Evolutionary conservation across 768 basidiomycete species (phyloP).

Genomic region (Chalciporus pseudorubinellus): DNA sequence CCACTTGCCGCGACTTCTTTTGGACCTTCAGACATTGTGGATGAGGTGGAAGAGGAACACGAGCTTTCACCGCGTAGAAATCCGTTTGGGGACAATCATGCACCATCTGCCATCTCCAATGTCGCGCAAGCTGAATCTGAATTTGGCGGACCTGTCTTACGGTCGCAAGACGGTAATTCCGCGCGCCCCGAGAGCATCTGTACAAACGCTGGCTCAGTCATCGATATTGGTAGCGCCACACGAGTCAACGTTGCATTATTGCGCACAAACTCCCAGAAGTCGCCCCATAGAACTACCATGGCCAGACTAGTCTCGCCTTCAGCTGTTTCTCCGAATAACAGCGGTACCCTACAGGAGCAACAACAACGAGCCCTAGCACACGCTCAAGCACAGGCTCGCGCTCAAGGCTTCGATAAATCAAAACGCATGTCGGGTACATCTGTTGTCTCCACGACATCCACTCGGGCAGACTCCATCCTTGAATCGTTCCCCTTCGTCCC

Average conservation of each 20-base stretch:
- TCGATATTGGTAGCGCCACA: conserved; percentile 63
- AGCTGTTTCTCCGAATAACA: conserved; percentile 21
- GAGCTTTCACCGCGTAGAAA: conserved; percentile 33
- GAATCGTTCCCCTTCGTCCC: conserved; percentile 89
- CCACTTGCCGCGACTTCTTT: conserved; percentile 72
- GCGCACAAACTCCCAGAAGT: conserved; percentile 39
- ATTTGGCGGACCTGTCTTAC: conserved; percentile 39
- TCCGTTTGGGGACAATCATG: conserved; percentile 66
- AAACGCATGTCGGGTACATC: conserved; percentile 65
- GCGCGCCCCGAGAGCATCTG: conserved; percentile 61
- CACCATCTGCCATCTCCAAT: conserved; percentile 17
- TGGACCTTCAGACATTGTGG: conserved; percentile 62
- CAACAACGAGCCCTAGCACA: conserved; percentile 62
- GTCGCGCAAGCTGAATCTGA: conserved; percentile 32
- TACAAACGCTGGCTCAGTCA: conserved; percentile 58
- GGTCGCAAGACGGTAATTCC: conserved; percentile 36
- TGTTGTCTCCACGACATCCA: conserved; percentile 63
- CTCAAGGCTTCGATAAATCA: conserved; percentile 45
- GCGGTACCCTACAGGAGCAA: conserved; percentile 54
- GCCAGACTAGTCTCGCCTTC: conserved; percentile 56
- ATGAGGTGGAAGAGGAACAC: conserved; percentile 41
- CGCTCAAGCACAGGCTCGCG: conserved; percentile 58
- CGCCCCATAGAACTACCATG: conserved; percentile 59
- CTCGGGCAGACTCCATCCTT: conserved; percentile 78
- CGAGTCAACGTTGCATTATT: conserved; percentile 61